These are phyloP conservation scores for Blastobotrys petasosporus DNA, from an alignment of 1,139 yeast genomes.

Conservation along the genomic window DNA sequence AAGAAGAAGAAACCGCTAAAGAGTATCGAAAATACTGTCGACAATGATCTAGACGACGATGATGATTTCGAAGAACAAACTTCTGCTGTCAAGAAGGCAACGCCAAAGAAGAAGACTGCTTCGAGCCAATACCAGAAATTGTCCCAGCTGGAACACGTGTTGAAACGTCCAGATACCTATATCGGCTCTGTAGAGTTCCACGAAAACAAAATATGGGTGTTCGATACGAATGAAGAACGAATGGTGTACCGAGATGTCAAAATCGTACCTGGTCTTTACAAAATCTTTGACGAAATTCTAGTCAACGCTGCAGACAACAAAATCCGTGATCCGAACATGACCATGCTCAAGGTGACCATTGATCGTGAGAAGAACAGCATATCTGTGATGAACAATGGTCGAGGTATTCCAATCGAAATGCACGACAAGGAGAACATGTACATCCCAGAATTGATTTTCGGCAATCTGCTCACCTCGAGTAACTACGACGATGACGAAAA, in stretches of 20 bases:
- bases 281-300: constrained; percentile 93
- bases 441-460: constrained; percentile 95
- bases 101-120: constrained; percentile 34
- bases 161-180: constrained; percentile 96
- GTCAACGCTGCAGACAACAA: constrained; percentile 99
- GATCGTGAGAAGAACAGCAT: constrained; percentile 70
- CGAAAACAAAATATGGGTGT: constrained; percentile 80
- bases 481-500: constrained; percentile 93
- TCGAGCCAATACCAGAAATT: constrained; percentile 89
- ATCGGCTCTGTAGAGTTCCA: constrained; percentile 90
- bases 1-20: constrained; percentile 13
- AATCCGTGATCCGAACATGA: constrained; percentile 90
- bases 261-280: constrained; percentile 92
- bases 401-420: constrained; percentile 91
- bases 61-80: neutral
- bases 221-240: constrained; percentile 58
- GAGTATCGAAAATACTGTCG: neutral
- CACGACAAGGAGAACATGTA: constrained; percentile 88
- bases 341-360: constrained; percentile 70
- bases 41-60: constrained; percentile 2
- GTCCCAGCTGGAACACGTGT: constrained; percentile 90
- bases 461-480: constrained; percentile 88
- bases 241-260: constrained; percentile 61
- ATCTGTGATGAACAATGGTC: constrained; percentile 86
- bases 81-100: neutral